A percentile compares a stretch with the other conserved stretches of the same genome.
These are phyloP conservation scores for Plantago rigida DNA, from an alignment of 305 asterid genomes.

Conservation along the genomic window DNA sequence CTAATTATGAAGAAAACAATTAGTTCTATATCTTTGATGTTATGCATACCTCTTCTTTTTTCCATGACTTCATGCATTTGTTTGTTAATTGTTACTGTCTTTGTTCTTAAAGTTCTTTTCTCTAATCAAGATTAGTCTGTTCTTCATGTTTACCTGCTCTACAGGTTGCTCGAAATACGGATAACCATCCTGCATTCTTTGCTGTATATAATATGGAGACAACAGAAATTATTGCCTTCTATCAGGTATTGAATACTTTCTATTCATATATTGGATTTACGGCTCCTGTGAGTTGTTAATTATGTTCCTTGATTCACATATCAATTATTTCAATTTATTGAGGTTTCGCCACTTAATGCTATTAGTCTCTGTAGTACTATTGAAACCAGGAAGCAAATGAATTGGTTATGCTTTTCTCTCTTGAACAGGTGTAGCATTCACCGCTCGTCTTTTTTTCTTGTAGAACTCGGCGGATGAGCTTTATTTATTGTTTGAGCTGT, in stretches of 20 bases:
- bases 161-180: constrained; percentile 76
- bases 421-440: neutral
- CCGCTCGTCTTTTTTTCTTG: constrained; percentile 20
- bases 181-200: constrained; percentile 84
- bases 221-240: constrained; percentile 72
- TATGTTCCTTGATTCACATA: no score
- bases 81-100: no score
- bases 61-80: neutral
- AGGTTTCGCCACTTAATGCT: neutral
- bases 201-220: constrained; percentile 97
- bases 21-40: neutral
- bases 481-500: constrained; percentile 64
- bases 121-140: neutral
- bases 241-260: constrained; percentile 49
- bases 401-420: neutral
- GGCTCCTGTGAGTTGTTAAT: neutral
- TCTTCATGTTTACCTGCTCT: constrained; percentile 25
- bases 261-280: neutral
- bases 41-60: neutral
- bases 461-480: constrained; percentile 90
- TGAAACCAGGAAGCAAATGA: neutral
- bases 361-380: constrained; percentile 1
- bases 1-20: no score
- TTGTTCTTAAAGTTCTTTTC: constrained; percentile 10
- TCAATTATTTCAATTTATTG: neutral